phyloP scores from a whole-genome alignment of 352 stramenopile species.

The Globisporangium perplexum region DNA sequence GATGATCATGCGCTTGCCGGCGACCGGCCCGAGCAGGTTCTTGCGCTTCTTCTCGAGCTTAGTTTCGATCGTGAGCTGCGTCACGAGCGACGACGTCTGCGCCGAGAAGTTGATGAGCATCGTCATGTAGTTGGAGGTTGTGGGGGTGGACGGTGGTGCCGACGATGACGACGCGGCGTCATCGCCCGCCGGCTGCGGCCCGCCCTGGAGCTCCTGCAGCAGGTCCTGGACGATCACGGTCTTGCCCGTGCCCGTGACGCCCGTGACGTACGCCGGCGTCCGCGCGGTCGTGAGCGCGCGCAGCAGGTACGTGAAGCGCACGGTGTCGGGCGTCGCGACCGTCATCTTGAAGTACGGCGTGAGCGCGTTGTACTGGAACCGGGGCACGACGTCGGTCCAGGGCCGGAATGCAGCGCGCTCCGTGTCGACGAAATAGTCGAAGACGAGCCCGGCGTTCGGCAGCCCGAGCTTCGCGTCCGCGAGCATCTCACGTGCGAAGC shows the following conservation, averaged over 20 bases:
- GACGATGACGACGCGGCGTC: constrained; percentile 9
- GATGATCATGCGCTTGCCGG: constrained; percentile 86
- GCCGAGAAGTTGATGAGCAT: constrained; percentile 91
- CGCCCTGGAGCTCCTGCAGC: constrained; percentile 42
- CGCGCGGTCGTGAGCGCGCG: constrained; percentile 53
- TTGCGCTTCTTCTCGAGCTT: constrained; percentile 96
- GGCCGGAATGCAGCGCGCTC: constrained; percentile 36
- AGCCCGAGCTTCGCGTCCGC: constrained; percentile 44
- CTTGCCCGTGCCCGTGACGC: constrained; percentile 87
- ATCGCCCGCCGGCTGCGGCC: constrained; percentile 6
- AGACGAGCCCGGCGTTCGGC: constrained; percentile 59
- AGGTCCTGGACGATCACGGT: constrained; percentile 85
- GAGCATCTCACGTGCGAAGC: constrained; percentile 62
- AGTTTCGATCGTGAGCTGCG: constrained; percentile 87
- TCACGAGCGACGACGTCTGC: constrained; percentile 88
- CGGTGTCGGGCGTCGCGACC: constrained; percentile 65
- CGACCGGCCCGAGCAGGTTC: constrained; percentile 88
- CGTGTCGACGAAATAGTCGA: constrained; percentile 85
- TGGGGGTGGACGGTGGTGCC: constrained; percentile 10
- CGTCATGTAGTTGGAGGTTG: constrained; percentile 54
- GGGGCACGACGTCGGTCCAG: constrained; percentile 62
- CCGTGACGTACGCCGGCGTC: constrained; percentile 84
- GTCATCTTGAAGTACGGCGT: constrained; percentile 80
- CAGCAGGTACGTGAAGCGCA: constrained; percentile 61
- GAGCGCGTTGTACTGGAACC: constrained; percentile 54